Conservation (phyloP, 371 early-diverging fungal species). For the Mortierella polycephala region DNA sequence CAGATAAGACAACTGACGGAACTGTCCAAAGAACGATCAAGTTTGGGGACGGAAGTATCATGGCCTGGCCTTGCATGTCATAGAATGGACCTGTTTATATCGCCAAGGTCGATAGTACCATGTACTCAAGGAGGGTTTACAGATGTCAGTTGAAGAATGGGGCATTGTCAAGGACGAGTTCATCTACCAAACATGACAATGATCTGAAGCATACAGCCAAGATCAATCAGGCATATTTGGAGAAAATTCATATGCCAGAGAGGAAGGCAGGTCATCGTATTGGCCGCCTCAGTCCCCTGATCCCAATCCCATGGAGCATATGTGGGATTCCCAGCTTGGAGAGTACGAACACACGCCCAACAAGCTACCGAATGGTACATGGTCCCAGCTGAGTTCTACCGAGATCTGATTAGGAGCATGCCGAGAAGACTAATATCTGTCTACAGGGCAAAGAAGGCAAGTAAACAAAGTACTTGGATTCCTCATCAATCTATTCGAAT, state of each 20-base stretch:
- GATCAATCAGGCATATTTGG: constrained; percentile 17
- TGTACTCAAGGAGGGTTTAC: neutral
- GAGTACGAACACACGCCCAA: neutral
- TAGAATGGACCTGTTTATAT: neutral
- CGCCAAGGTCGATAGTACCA: neutral
- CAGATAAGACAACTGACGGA: neutral
- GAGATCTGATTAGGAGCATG: no score
- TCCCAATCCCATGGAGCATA: constrained; percentile 50
- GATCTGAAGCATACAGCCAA: constrained; percentile 40
- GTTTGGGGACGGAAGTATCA: neutral
- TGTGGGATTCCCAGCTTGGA: constrained; percentile 18
- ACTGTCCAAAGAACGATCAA: neutral
- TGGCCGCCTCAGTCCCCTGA: constrained; percentile 10
- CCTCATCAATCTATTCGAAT: no score
- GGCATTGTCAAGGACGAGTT: neutral
- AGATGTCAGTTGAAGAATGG: neutral
- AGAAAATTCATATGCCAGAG: neutral
- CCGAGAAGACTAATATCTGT: no score
- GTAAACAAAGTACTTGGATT: no score
- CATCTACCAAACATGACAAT: constrained; percentile 49
- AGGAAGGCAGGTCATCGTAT: neutral
- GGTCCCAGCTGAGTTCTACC: neutral
- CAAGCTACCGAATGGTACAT: neutral
- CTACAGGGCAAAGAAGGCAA: no score
- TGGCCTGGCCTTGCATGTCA: neutral